Percentiles rank a stretch among this genome's conserved stretches.
These are phyloP conservation scores for Agastache rugosa DNA, from an alignment of 257 asterid genomes.

Conservation along the genomic window DNA sequence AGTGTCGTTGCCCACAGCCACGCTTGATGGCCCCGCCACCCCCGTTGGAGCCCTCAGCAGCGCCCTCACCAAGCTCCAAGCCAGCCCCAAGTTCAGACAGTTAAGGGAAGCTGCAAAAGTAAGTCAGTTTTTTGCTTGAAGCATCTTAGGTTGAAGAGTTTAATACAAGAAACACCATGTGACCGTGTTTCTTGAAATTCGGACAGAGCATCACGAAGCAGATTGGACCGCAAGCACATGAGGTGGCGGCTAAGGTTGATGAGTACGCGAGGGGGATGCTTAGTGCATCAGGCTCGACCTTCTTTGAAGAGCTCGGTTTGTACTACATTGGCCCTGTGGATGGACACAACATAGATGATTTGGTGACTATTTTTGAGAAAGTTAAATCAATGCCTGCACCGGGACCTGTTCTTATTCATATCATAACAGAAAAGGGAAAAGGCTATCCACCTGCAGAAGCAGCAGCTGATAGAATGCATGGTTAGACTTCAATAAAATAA, in stretches of 20 bases:
- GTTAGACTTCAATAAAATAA: not conserved
- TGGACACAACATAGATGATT: conserved; percentile 17
- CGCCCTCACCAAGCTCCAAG: conserved; percentile 29
- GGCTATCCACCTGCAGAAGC: conserved; percentile 28
- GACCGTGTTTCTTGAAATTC: not conserved
- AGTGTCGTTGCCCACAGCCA: conserved; percentile 23
- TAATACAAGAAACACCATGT: not conserved
- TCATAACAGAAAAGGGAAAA: conserved; percentile 18
- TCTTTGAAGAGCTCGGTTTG: conserved; percentile 29
- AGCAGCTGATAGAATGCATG: conserved; percentile 29
- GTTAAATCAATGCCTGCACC: conserved; percentile 25
- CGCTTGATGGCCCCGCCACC: conserved; percentile 26
- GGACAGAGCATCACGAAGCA: conserved; percentile 12
- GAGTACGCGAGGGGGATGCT: conserved; percentile 29
- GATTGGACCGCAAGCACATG: conserved; percentile 23
- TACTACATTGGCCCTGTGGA: conserved; percentile 29
- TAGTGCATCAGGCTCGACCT: conserved; percentile 17
- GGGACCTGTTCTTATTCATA: conserved; percentile 24
- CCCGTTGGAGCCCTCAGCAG: conserved; percentile 31
- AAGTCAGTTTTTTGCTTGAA: not conserved
- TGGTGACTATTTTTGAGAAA: conserved; percentile 13
- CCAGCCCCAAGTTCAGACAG: conserved; percentile 30
- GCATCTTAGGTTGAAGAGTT: not conserved
- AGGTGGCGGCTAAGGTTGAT: conserved; percentile 24
- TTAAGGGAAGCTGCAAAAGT: conserved; percentile 28